Evolutionary conservation across 2,329 filamentous ascomycete genomes (phyloP).

Genomic region (Botrytis aclada): DNA sequence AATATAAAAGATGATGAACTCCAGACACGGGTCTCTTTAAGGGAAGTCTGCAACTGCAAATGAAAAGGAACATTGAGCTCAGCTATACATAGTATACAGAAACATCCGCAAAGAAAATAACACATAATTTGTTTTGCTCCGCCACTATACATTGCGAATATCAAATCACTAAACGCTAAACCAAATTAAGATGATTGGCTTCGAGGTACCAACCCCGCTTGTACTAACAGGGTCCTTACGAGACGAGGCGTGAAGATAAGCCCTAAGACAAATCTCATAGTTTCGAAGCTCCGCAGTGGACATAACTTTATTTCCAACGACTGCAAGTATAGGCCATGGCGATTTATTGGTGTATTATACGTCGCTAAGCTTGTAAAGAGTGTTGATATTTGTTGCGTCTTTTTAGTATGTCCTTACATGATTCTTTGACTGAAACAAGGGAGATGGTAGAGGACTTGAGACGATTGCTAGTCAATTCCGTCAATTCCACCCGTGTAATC

Average conservation of each 20-base stretch:
- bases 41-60: background rate
- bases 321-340: no score
- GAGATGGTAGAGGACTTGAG: background rate
- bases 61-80: background rate
- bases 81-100: background rate
- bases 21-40: background rate
- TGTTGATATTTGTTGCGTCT: background rate
- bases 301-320: background rate
- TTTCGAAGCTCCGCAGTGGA: background rate
- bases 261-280: background rate
- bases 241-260: background rate
- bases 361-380: background rate
- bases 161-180: background rate
- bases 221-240: background rate
- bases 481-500: background rate
- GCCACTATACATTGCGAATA: background rate
- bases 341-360: no score
- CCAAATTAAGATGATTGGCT: background rate
- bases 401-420: background rate
- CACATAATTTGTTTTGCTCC: background rate
- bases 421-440: background rate
- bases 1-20: no score
- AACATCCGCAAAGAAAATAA: background rate
- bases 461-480: background rate
- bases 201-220: background rate